Conservation (phyloP, 257 asterid genomes). For the Ballota nigra region DNA sequence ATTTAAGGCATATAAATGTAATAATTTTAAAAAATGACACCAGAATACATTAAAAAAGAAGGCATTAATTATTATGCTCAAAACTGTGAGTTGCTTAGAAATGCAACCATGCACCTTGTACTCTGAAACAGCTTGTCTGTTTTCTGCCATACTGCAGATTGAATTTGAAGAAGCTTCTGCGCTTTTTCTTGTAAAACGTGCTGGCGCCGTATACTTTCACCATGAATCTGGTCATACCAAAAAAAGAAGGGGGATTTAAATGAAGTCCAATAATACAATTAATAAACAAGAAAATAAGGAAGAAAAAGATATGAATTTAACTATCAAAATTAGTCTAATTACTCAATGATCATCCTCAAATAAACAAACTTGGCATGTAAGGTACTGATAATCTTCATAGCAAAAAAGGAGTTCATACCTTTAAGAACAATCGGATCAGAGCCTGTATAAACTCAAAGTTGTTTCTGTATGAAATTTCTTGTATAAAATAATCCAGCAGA, state of each 20-base stretch:
- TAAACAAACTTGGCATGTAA: background rate
- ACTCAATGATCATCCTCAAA: too few relatives aligned
- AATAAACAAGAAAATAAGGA: conserved; percentile 8
- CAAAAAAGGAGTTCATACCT: conserved; percentile 42
- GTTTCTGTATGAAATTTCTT: conserved; percentile 63
- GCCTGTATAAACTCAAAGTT: conserved; percentile 86
- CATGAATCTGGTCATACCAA: conserved; percentile 62
- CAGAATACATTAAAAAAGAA: conserved; percentile 11
- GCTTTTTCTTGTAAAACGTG: conserved; percentile 63
- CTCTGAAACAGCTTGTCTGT: conserved; percentile 71
- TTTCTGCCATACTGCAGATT: conserved; percentile 71
- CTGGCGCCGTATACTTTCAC: conserved; percentile 67
- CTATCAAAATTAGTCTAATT: background rate
- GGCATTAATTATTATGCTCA: conserved; percentile 25
- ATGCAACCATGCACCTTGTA: conserved; percentile 73
- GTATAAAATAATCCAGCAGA: conserved; percentile 70
- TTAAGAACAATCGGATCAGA: conserved; percentile 67
- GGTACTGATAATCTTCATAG: background rate
- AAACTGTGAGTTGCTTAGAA: conserved; percentile 77
- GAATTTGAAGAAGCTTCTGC: conserved; percentile 56
- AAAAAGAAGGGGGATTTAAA: background rate
- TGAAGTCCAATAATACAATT: background rate
- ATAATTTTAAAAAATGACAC: conserved; percentile 12
- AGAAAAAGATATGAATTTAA: background rate
- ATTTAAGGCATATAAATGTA: background rate